phyloP scores from a whole-genome alignment of 2,329 filamentous ascomycete species.

The Amauroascus niger region DNA sequence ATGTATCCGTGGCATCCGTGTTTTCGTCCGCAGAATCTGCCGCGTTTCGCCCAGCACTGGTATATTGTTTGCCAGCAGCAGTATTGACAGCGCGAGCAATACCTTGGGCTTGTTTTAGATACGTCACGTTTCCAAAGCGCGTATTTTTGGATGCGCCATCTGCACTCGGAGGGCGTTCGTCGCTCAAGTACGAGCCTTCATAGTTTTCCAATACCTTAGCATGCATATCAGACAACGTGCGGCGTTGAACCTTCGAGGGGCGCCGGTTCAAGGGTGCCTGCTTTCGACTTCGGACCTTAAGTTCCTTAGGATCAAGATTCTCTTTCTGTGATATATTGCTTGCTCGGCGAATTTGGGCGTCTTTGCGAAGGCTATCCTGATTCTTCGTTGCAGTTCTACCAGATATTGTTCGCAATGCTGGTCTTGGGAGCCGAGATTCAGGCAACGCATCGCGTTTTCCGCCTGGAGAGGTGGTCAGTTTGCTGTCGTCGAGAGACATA shows the following conservation, averaged over 20 bases:
- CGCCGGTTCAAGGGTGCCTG: slow-evolving; percentile 17
- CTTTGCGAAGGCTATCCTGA: slow-evolving; percentile 34
- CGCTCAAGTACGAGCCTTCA: slow-evolving; percentile 42
- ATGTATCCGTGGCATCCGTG: slow-evolving; percentile 11
- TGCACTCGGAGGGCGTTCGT: slow-evolving; percentile 40
- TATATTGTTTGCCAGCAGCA: slow-evolving; percentile 27
- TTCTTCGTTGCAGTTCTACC: slow-evolving; percentile 20
- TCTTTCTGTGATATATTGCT: slow-evolving; percentile 34
- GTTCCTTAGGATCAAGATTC: slow-evolving; percentile 31
- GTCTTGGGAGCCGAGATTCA: slow-evolving; percentile 30
- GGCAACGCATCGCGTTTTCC: slow-evolving; percentile 26
- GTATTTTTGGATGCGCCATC: slow-evolving; percentile 42
- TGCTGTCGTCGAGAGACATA: slow-evolving; percentile 41
- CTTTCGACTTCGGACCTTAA: slow-evolving; percentile 24
- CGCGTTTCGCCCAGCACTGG: neutral
- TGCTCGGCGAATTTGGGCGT: slow-evolving; percentile 34
- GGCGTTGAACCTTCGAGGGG: slow-evolving; percentile 33
- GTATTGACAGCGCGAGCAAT: slow-evolving; percentile 32
- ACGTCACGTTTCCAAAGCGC: slow-evolving; percentile 42
- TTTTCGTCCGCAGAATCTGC: slow-evolving; percentile 14
- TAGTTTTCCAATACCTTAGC: slow-evolving; percentile 45
- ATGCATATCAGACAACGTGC: slow-evolving; percentile 48
- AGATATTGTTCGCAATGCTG: slow-evolving; percentile 23
- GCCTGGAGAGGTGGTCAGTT: slow-evolving; percentile 33
- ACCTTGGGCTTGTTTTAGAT: slow-evolving; percentile 32